phyloP scores from a whole-genome alignment of 306 rosid genomes.

The Castanea crenata region DNA sequence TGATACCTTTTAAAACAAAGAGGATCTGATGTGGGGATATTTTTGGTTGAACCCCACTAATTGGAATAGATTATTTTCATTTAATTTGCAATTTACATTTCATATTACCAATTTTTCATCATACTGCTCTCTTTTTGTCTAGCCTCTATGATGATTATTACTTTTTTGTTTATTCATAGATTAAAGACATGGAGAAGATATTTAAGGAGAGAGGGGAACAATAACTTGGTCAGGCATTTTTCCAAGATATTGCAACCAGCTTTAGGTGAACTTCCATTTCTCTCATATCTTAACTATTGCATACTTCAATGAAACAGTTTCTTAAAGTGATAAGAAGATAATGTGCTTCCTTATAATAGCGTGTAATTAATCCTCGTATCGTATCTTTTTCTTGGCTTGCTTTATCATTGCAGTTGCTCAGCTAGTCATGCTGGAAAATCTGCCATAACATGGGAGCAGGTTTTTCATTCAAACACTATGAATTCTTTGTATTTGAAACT shows the following conservation, averaged over 20 bases:
- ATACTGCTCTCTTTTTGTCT: not conserved
- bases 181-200: conserved; percentile 34
- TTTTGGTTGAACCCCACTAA: not conserved
- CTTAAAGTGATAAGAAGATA: not conserved
- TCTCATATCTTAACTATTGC: not conserved
- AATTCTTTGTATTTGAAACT: not conserved
- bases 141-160: not conserved
- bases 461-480: not conserved
- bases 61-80: not conserved
- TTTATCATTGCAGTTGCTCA: conserved; percentile 27
- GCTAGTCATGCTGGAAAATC: conserved; percentile 37
- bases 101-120: not conserved
- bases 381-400: not conserved
- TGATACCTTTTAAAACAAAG: not conserved
- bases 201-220: conserved; percentile 26
- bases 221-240: conserved; percentile 29
- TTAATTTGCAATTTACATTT: not conserved
- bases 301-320: not conserved
- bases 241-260: conserved; percentile 35
- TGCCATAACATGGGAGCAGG: conserved; percentile 38
- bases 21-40: not conserved
- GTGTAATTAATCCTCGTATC: not conserved
- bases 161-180: conserved; percentile 13
- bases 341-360: not conserved
- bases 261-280: conserved; percentile 32